phyloP scores from a whole-genome alignment of 2,329 filamentous ascomycete genomes.

The Claviceps maximensis region DNA sequence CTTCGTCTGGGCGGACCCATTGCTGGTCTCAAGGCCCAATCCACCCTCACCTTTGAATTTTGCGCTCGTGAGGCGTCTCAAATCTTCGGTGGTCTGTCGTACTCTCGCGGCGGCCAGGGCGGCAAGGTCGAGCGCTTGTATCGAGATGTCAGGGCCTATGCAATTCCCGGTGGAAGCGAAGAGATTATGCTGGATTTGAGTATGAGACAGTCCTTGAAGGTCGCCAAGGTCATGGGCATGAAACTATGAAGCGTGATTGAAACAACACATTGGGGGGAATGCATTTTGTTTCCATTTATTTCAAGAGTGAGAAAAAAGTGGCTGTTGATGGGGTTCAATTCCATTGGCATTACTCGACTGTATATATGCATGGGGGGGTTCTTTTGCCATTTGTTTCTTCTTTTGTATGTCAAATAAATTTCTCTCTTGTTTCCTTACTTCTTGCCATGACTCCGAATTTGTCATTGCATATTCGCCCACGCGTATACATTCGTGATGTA shows the following conservation, averaged over 20 bases:
- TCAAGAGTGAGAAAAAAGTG: neutral
- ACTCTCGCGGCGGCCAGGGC: conserved; percentile 86
- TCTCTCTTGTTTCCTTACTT: neutral
- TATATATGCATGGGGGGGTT: neutral
- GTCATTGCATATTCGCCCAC: neutral
- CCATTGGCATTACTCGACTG: neutral
- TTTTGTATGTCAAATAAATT: neutral
- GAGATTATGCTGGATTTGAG: conserved; percentile 98
- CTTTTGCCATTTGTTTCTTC: neutral
- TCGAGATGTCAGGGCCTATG: conserved; percentile 88
- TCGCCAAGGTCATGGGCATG: conserved; percentile 88
- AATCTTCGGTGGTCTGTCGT: conserved; percentile 91
- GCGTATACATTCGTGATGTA: neutral
- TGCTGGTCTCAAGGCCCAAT: conserved; percentile 84
- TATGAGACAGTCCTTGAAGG: conserved; percentile 78
- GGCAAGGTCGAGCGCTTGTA: conserved; percentile 92
- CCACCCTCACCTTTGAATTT: conserved; percentile 91
- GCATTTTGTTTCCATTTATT: neutral
- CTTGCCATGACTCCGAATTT: neutral
- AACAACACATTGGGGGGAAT: neutral
- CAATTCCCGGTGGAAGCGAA: conserved; percentile 88
- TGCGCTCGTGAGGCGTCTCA: conserved; percentile 92
- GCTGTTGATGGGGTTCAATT: neutral
- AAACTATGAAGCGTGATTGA: conserved; percentile 53
- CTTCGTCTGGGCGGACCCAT: conserved; percentile 89